Conservation (phyloP, 352 stramenopile genomes). For the Salisapilia sapeloensis region DNA sequence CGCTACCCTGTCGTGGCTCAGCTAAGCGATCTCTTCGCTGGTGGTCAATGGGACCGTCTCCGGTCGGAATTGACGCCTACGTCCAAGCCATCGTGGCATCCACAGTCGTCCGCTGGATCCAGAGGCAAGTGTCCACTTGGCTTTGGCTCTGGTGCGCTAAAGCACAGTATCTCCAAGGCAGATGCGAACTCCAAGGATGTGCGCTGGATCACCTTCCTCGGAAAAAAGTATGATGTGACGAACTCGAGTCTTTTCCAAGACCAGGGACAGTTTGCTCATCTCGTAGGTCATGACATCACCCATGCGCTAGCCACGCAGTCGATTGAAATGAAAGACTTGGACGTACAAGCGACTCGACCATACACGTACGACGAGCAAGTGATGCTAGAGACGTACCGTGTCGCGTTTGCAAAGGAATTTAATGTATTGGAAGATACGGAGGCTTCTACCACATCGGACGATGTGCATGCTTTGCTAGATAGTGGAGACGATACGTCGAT, state of each 20-base stretch:
- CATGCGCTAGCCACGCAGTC: constrained; percentile 31
- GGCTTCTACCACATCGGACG: neutral
- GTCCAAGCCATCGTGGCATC: constrained; percentile 2
- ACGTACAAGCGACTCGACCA: constrained; percentile 10
- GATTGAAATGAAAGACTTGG: constrained; percentile 13
- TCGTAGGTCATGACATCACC: constrained; percentile 47
- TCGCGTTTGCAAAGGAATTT: constrained; percentile 19
- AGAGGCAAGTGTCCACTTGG: constrained; percentile 38
- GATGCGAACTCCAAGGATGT: constrained; percentile 7
- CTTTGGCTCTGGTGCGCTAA: constrained; percentile 20
- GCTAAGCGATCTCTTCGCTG: constrained; percentile 22
- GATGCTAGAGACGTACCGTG: constrained; percentile 29
- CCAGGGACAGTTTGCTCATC: constrained; percentile 17
- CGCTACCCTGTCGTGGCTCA: constrained; percentile 27
- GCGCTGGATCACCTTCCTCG: constrained; percentile 31
- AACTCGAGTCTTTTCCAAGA: constrained; percentile 28
- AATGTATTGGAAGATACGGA: constrained; percentile 9
- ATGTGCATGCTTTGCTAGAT: constrained; percentile 27
- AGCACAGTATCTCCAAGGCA: constrained; percentile 8
- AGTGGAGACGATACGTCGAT: constrained; percentile 6
- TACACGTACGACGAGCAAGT: constrained; percentile 47
- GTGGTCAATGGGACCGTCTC: constrained; percentile 18
- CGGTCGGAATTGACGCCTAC: constrained; percentile 15
- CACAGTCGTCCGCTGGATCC: constrained; percentile 3
- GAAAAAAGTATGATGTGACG: constrained; percentile 29